Conservation (phyloP, 2,329 filamentous ascomycete species). For the Hypocrella siamensis region DNA sequence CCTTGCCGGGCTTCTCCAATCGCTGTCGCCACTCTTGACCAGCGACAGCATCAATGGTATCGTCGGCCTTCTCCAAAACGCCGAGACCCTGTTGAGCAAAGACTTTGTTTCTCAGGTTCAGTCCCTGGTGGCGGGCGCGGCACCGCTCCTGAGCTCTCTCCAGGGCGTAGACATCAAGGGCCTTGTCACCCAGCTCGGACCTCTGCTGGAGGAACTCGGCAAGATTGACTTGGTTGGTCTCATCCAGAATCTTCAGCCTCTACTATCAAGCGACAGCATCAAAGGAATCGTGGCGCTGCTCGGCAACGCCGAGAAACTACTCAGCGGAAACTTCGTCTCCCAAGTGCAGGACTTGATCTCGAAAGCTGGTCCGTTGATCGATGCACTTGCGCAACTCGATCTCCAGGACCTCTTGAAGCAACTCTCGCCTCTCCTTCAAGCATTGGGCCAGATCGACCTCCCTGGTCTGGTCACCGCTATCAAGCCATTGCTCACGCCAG, state of each 20-base stretch:
- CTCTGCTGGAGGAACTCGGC: conserved; percentile 13
- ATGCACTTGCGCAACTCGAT: conserved; percentile 3
- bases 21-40: conserved; percentile 7
- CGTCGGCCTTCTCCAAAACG: conserved; percentile 14
- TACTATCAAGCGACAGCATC: conserved; percentile 15
- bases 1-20: conserved; percentile 6
- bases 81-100: conserved; percentile 13
- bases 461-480: conserved; percentile 12
- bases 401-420: conserved; percentile 9
- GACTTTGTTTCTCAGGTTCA: conserved; percentile 16
- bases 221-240: conserved; percentile 16
- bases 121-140: conserved; percentile 10
- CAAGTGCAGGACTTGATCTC: conserved; percentile 15
- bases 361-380: conserved; percentile 15
- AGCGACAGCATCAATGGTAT: conserved; percentile 10
- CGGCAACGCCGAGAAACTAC: conserved; percentile 14
- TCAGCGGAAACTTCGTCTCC: conserved; percentile 16
- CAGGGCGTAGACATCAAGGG: conserved; percentile 17
- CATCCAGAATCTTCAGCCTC: conserved; percentile 11
- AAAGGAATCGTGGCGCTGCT: conserved; percentile 17
- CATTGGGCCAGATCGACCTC: conserved; percentile 15
- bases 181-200: conserved; percentile 14
- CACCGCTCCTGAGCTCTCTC: conserved; percentile 16
- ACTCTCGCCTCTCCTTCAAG: conserved; percentile 8
- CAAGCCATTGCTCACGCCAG: conserved; percentile 14